phyloP scores from a whole-genome alignment of 208 protist genomes.

The Acanthamoeba healyi region DNA sequence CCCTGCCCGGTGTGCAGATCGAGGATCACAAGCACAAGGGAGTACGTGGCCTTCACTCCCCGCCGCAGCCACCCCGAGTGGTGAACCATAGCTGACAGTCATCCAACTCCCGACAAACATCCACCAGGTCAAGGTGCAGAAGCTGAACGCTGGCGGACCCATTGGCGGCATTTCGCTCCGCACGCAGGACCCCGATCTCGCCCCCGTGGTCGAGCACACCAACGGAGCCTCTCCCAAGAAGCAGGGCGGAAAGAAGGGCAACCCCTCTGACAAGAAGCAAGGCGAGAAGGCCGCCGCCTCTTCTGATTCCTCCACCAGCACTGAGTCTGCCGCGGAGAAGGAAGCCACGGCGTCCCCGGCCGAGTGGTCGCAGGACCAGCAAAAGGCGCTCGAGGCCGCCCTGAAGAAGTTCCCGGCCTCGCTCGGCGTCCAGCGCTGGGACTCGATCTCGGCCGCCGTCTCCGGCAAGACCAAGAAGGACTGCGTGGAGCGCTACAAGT shows the following conservation, averaged over 20 bases:
- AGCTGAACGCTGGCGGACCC: slow-evolving; percentile 45
- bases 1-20: slow-evolving; percentile 82
- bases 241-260: background rate
- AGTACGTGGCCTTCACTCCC: background rate
- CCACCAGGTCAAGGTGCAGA: slow-evolving; percentile 39
- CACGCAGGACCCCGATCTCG: background rate
- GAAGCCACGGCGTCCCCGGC: background rate
- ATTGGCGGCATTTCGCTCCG: background rate
- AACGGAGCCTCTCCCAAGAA: background rate
- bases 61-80: background rate
- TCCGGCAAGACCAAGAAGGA: slow-evolving; percentile 96
- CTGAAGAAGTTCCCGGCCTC: slow-evolving; percentile 95
- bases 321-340: background rate
- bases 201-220: background rate
- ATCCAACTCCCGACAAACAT: background rate
- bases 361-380: slow-evolving; percentile 95
- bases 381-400: slow-evolving; percentile 95
- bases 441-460: slow-evolving; percentile 95
- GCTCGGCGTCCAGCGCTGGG: slow-evolving; percentile 96
- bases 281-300: background rate
- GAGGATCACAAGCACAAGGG: slow-evolving; percentile 73
- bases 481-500: slow-evolving; percentile 97
- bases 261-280: no score
- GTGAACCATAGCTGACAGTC: no score
- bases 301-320: background rate